A percentile compares a stretch with the other conserved stretches of the same genome.
Evolutionary conservation across 179 eudicot genomes (phyloP).

Genomic region (Gypsophila paniculata): DNA sequence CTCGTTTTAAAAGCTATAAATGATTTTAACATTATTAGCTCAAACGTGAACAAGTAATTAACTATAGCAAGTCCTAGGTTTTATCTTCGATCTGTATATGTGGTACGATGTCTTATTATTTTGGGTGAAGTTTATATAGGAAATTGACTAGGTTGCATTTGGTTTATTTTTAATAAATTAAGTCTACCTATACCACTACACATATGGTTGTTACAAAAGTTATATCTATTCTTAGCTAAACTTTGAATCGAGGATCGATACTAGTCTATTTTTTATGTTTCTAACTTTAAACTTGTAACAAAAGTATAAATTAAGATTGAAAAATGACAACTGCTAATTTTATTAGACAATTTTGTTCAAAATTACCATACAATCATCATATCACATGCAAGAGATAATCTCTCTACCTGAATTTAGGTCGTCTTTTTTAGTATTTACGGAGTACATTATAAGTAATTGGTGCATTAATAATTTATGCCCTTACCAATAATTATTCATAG

Average conservation of each 20-base stretch:
- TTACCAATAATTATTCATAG: too few species aligned
- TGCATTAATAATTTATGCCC: too few species aligned
- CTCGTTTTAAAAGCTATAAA: background rate
- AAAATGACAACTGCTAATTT: too few species aligned
- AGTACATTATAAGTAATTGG: too few species aligned
- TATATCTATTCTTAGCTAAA: conserved; percentile 8
- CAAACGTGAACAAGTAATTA: conserved; percentile 5
- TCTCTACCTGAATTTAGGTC: too few species aligned
- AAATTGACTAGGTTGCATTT: conserved; percentile 9
- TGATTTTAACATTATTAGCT: background rate
- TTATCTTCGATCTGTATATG: background rate
- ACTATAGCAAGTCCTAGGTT: conserved; percentile 17
- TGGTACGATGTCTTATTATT: background rate
- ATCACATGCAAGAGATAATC: too few species aligned
- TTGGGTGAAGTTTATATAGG: background rate
- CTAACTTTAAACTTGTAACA: background rate
- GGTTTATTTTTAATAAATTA: background rate
- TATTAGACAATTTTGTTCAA: too few species aligned
- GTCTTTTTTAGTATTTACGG: too few species aligned
- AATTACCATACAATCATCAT: too few species aligned
- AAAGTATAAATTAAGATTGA: background rate
- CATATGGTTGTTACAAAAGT: background rate
- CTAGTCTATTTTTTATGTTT: background rate
- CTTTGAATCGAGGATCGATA: background rate
- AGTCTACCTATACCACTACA: background rate